These are phyloP conservation scores for Spizellomyces sp. DNA, from an alignment of 192 early-diverging fungal genomes.

Conservation along the genomic window DNA sequence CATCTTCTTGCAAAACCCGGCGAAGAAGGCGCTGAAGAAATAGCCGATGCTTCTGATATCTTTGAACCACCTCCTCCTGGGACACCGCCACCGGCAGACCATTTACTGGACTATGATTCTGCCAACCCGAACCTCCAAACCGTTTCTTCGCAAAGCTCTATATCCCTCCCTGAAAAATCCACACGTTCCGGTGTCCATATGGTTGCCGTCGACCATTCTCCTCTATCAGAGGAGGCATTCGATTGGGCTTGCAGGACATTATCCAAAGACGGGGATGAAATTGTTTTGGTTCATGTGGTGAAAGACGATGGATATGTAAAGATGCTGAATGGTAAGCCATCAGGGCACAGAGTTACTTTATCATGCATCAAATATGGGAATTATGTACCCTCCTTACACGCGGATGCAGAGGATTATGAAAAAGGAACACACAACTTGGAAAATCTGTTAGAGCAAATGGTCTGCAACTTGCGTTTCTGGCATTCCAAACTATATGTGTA, in stretches of 20 bases:
- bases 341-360: too few species aligned
- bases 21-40: background rate
- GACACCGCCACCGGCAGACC: constrained; percentile 1
- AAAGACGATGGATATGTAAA: background rate
- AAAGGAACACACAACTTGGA: too few species aligned
- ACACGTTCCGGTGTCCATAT: background rate
- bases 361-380: too few species aligned
- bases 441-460: too few species aligned
- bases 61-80: constrained; percentile 13
- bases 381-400: background rate
- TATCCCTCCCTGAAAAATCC: too few species aligned
- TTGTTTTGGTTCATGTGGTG: background rate
- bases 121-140: too few species aligned
- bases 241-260: background rate
- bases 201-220: constrained; percentile 2
- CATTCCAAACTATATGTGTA: too few species aligned
- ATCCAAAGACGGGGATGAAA: background rate
- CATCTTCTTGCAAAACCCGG: background rate
- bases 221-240: background rate
- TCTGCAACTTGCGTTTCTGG: too few species aligned
- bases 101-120: background rate
- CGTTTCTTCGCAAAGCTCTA: too few species aligned
- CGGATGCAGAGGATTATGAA: background rate
- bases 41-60: constrained; percentile 5
- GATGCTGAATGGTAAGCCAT: background rate